Conservation (phyloP, 78 protist species). For the Mastigamoeba balamuthi region DNA sequence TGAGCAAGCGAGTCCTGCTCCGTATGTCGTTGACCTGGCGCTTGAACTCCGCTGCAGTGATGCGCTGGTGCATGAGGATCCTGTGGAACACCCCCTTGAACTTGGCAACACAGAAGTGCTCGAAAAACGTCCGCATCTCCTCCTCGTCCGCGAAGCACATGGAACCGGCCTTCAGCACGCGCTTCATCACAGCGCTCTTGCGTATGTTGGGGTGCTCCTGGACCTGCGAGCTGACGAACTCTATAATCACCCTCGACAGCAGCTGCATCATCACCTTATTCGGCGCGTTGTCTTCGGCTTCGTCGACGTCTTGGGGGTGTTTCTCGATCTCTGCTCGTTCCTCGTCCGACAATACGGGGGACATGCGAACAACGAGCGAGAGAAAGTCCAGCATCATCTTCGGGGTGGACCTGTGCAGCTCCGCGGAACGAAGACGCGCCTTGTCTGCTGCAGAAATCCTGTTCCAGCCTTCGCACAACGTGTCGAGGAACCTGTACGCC, state of each 20-base stretch:
- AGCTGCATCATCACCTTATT: background rate
- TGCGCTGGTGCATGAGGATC: slow-evolving; percentile 33
- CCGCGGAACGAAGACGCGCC: too few species aligned
- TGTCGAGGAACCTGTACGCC: background rate
- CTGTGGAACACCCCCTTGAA: slow-evolving; percentile 29
- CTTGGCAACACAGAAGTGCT: background rate
- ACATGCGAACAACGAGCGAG: background rate
- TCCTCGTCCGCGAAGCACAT: background rate
- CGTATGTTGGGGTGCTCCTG: too few species aligned
- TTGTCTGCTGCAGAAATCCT: too few species aligned
- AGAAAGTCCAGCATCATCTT: background rate
- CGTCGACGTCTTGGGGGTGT: too few species aligned
- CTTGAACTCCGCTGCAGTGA: slow-evolving; percentile 2
- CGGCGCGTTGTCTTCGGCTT: background rate
- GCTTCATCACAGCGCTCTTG: background rate
- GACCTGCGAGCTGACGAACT: too few species aligned
- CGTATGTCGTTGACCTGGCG: background rate
- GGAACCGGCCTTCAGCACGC: background rate
- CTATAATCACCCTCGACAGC: too few species aligned
- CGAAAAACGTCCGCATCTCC: background rate
- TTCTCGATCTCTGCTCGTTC: too few species aligned
- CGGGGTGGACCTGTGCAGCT: too few species aligned
- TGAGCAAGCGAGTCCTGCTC: background rate
- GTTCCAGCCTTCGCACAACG: background rate
- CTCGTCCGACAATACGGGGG: too few species aligned